Conservation (phyloP, 1,139 yeast species). For the Casaregolazyma suthepensis region DNA sequence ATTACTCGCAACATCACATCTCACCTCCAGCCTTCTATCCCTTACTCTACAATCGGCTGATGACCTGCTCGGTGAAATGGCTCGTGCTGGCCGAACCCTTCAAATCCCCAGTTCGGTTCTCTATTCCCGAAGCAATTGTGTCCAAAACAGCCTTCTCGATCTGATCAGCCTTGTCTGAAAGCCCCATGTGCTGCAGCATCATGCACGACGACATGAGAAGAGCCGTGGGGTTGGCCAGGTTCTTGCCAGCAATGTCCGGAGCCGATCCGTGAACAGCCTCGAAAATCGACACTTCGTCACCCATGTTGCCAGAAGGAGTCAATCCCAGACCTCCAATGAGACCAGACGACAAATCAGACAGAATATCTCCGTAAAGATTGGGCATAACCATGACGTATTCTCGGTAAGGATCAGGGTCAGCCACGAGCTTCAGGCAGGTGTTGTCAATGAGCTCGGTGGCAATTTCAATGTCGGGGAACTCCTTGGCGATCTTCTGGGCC, state of each 20-base stretch:
- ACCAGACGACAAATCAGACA: slow-evolving; percentile 96
- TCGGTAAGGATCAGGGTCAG: slow-evolving; percentile 79
- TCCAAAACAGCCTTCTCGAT: slow-evolving; percentile 85
- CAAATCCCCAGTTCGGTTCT: slow-evolving; percentile 91
- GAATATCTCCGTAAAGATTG: slow-evolving; percentile 94
- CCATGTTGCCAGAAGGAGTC: slow-evolving; percentile 99
- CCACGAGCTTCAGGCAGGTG: slow-evolving; percentile 85
- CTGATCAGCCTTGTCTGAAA: slow-evolving; percentile 69
- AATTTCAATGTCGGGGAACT: slow-evolving; percentile 83
- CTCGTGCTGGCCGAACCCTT: slow-evolving; percentile 86
- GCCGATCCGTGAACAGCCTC: slow-evolving; percentile 99
- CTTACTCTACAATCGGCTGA: slow-evolving; percentile 40
- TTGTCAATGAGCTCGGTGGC: slow-evolving; percentile 89
- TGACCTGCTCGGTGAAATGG: slow-evolving; percentile 81
- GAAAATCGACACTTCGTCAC: slow-evolving; percentile 93
- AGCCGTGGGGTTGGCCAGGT: slow-evolving; percentile 98
- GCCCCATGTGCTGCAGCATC: slow-evolving; percentile 99
- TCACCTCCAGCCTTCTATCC: no score
- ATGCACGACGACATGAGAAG: slow-evolving; percentile 88
- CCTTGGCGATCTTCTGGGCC: slow-evolving; percentile 82
- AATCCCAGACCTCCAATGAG: slow-evolving; percentile 97
- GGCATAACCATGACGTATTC: slow-evolving; percentile 98
- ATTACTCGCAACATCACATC: background rate
- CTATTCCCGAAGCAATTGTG: slow-evolving; percentile 93
- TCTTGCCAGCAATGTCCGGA: slow-evolving; percentile 97